phyloP scores from a whole-genome alignment of 345 rosid species.

The Bruguiera gymnorhiza region DNA sequence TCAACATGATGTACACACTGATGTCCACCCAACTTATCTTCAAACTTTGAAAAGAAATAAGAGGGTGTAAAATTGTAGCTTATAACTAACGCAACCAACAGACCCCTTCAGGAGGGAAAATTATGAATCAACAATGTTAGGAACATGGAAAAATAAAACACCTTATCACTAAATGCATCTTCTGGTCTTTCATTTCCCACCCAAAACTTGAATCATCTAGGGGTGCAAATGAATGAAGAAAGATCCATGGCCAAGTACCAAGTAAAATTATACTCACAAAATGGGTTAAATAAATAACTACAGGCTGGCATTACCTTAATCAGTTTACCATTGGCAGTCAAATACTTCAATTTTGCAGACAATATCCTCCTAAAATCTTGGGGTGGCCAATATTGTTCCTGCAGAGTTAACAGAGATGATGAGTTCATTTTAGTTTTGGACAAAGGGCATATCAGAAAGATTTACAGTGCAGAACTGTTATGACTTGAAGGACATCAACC shows the following conservation, averaged over 20 bases:
- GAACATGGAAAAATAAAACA: not conserved
- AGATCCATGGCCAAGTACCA: no score
- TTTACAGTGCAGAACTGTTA: not conserved
- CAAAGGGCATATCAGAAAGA: not conserved
- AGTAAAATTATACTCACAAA: no score
- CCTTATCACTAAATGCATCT: not conserved
- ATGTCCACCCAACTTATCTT: not conserved
- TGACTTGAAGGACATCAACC: constrained; percentile 33
- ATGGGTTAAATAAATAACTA: no score
- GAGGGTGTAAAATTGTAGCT: not conserved
- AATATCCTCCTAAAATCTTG: constrained; percentile 76
- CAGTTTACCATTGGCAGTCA: constrained; percentile 68
- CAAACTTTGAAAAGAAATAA: not conserved
- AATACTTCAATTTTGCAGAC: constrained; percentile 75
- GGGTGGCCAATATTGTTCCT: constrained; percentile 97
- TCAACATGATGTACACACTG: not conserved
- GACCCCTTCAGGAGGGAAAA: not conserved
- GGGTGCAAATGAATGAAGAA: no score
- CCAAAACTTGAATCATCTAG: no score
- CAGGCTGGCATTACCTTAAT: constrained; percentile 52
- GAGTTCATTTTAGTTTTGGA: not conserved
- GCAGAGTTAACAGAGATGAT: constrained; percentile 10
- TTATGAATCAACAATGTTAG: not conserved
- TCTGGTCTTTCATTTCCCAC: not conserved
- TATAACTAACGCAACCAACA: not conserved